phyloP scores from a whole-genome alignment of 257 asterid species.

The Catharanthus roseus region DNA sequence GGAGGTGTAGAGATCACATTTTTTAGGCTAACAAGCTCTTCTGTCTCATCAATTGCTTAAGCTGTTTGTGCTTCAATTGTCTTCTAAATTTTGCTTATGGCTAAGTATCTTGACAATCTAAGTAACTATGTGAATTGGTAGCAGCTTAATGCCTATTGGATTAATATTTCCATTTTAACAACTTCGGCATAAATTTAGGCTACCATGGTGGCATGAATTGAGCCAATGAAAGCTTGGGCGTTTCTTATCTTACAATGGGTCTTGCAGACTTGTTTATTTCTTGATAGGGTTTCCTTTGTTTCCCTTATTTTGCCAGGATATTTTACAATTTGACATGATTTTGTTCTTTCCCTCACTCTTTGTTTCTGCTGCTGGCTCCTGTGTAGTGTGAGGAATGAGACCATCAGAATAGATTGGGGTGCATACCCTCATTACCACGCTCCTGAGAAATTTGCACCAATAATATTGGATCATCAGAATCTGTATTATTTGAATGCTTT shows the following conservation, averaged over 20 bases:
- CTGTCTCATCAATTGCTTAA: neutral
- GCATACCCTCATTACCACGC: slow-evolving; percentile 93
- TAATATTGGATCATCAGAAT: slow-evolving; percentile 60
- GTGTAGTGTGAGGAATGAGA: slow-evolving; percentile 67
- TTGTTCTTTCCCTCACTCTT: neutral
- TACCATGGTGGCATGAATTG: neutral
- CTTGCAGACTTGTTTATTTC: neutral
- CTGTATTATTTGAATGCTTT: slow-evolving; percentile 90
- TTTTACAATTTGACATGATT: neutral
- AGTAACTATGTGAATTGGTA: neutral
- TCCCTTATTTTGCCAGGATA: neutral
- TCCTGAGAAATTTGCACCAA: slow-evolving; percentile 78
- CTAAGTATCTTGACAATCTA: neutral
- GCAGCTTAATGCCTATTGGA: neutral
- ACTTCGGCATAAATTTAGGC: neutral
- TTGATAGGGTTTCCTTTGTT: neutral
- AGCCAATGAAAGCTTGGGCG: neutral
- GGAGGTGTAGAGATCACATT: neutral
- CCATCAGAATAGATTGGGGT: slow-evolving; percentile 71
- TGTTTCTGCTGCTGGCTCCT: neutral
- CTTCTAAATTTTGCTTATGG: neutral
- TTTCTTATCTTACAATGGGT: neutral
- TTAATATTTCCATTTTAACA: neutral
- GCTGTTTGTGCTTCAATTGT: neutral
- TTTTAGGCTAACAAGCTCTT: neutral